phyloP scores from a whole-genome alignment of 169 alveolate species.

The Plasmodium coatneyi region DNA sequence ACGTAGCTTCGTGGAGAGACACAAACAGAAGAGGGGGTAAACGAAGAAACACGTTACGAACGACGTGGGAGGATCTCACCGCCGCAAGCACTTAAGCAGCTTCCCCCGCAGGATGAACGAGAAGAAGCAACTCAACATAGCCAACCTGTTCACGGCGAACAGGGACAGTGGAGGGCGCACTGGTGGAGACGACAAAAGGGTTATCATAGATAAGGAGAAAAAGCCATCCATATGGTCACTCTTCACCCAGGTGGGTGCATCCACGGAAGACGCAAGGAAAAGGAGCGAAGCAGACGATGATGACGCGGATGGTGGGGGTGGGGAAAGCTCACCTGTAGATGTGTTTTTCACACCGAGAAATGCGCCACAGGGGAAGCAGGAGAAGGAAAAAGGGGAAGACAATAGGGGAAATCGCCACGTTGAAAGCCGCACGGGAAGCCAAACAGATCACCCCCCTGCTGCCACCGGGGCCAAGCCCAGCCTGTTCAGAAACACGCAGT shows the following conservation, averaged over 20 bases:
- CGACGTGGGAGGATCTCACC: neutral
- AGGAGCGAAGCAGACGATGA: neutral
- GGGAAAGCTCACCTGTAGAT: neutral
- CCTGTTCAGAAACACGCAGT: slow-evolving; percentile 31
- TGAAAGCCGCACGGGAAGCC: neutral
- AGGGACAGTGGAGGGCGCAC: neutral
- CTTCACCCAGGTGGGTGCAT: slow-evolving; percentile 34
- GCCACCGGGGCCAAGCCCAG: neutral
- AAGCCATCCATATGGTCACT: slow-evolving; percentile 54
- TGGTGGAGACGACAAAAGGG: neutral
- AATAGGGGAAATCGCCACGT: neutral
- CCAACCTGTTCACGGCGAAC: neutral
- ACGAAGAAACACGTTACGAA: neutral
- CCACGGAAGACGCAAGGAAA: neutral
- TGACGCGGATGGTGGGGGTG: neutral
- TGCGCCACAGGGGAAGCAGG: neutral
- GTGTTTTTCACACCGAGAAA: slow-evolving; percentile 30
- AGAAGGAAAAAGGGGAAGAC: neutral
- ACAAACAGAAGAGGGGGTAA: neutral
- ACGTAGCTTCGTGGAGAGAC: neutral
- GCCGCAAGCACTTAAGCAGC: neutral
- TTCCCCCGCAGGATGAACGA: neutral
- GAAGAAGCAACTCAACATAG: neutral
- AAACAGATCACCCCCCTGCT: neutral
- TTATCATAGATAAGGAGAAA: slow-evolving; percentile 38